These are phyloP conservation scores for Thermomyces lanuginosus DNA, from an alignment of 2,329 filamentous ascomycete genomes.

Conservation along the genomic window DNA sequence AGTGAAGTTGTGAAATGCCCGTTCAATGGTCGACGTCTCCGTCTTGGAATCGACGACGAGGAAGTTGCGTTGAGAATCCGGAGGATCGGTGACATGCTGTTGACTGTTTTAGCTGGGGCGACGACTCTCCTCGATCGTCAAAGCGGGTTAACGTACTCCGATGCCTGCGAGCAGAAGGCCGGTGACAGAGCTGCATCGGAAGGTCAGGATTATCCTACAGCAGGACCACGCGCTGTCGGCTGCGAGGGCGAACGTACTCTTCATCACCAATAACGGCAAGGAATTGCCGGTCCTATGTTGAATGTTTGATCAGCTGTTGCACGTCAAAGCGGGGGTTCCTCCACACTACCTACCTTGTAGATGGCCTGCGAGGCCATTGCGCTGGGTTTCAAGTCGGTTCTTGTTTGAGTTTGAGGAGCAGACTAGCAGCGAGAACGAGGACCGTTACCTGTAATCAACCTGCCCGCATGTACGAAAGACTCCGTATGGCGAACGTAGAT, in stretches of 20 bases:
- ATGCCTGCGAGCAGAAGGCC: constrained; percentile 89
- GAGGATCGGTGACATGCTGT: constrained; percentile 77
- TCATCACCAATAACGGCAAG: constrained; percentile 96
- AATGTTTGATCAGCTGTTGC: constrained; percentile 28
- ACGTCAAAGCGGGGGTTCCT: constrained; percentile 4
- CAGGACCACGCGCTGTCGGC: constrained; percentile 1
- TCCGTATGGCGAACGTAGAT: no score
- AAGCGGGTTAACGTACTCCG: constrained; percentile 45
- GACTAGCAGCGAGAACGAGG: no score
- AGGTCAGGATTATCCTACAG: constrained; percentile 6
- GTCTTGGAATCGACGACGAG: constrained; percentile 92
- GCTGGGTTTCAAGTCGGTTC: no score
- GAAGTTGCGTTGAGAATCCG: constrained; percentile 92
- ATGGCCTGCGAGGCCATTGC: constrained; percentile 44
- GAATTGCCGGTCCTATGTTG: constrained; percentile 65
- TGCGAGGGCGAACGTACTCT: constrained; percentile 29
- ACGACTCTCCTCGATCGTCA: not conserved
- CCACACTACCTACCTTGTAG: constrained; percentile 34
- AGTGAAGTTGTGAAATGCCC: constrained; percentile 78
- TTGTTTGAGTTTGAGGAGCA: no score
- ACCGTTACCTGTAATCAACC: no score
- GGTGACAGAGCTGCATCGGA: constrained; percentile 61
- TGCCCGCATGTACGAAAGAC: no score
- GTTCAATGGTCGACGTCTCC: constrained; percentile 71
- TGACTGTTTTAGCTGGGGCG: no score